Base-by-base conservation (phyloP, 176 grass and related monocot species). In the Eleusine indica region DNA sequence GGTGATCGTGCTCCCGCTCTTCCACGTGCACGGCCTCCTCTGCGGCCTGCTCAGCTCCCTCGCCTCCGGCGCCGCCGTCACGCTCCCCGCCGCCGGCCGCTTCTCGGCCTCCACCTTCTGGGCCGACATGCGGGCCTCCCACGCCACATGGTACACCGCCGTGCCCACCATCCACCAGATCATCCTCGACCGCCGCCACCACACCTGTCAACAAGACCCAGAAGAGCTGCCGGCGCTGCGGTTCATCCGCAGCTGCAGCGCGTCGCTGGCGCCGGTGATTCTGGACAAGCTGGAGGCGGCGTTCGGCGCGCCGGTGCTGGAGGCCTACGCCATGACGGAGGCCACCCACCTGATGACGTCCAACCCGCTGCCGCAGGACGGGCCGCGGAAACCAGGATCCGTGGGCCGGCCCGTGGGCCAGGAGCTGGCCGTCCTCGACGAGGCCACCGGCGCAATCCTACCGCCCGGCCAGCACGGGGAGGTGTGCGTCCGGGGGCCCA, bases 161-260 rank as follows among this genome's bases (percentile, higher is more conserved):
- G 96, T 99, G 75, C 96, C 93, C 3, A 99, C 93, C 4, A 86
- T 99, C 82, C 96, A 99, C 83, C 96, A 99, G 82, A 99, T 99
- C 93, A 82, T 99, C 62, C 81, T 99, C 0, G 96, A 99, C 85
- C 87, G 96, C 0, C 91, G 94, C 73, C 17, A 75, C 25, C 32
- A 35, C 32, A 35, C 2, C 32, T 25, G 25, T 25, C 32, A 35
- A 35, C 32, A 35, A 35, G 32, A 2, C 32, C 32, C 32, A 35
- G 32, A 6, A 44, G 1, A 6, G 42, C 42, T 8, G 25, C 25
- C 25, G 5, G 2, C 78, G 43, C 91, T 99, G 1, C 93, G 96
- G 1, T 99, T 99, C 93, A 71, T 96, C 39, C 93, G 93, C 4
- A 99, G 96, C 48, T 51, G 48, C 48, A 51, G 48, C 48, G 52